Percentiles rank a stretch among this genome's conserved stretches.
Evolutionary conservation across 176 grass and related monocot genomes (phyloP).

Genomic region (Alopecurus myosuroides): DNA sequence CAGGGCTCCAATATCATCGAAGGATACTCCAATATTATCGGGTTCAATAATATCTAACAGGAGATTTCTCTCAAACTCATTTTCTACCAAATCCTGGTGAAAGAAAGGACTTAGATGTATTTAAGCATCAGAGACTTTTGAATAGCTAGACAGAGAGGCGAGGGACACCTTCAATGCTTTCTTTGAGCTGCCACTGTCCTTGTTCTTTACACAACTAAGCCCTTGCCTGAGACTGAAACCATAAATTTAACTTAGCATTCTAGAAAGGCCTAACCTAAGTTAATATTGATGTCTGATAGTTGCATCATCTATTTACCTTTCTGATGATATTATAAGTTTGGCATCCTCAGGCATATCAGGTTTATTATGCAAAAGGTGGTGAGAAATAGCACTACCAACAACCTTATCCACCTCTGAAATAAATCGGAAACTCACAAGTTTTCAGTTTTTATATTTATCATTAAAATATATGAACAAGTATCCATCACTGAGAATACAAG

Average conservation of each 20-base stretch:
- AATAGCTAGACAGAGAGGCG: background rate
- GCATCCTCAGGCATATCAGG: background rate
- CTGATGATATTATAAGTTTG: constrained; percentile 23
- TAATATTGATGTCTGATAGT: background rate
- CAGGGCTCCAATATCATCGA: constrained; percentile 82
- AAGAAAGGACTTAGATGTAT: constrained; percentile 1
- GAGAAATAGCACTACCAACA: constrained; percentile 32
- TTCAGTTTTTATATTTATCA: background rate
- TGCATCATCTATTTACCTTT: constrained; percentile 23
- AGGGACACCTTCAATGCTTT: constrained; percentile 59
- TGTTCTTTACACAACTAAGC: constrained; percentile 40
- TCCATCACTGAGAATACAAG: background rate
- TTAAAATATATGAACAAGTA: background rate
- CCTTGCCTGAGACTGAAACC: constrained; percentile 61
- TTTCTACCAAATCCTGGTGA: constrained; percentile 69
- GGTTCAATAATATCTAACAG: constrained; percentile 66
- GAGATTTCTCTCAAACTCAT: constrained; percentile 67
- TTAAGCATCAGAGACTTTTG: background rate
- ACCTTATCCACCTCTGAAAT: constrained; percentile 55
- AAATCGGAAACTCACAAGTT: background rate
- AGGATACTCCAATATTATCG: constrained; percentile 75
- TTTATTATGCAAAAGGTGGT: constrained; percentile 20
- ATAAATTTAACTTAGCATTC: constrained; percentile 29
- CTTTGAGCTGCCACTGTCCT: constrained; percentile 47
- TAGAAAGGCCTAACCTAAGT: background rate